Percentiles rank a stretch among this genome's conserved stretches.
Conservation (phyloP, 495 filamentous ascomycete species). For the Cercophora sp. region DNA sequence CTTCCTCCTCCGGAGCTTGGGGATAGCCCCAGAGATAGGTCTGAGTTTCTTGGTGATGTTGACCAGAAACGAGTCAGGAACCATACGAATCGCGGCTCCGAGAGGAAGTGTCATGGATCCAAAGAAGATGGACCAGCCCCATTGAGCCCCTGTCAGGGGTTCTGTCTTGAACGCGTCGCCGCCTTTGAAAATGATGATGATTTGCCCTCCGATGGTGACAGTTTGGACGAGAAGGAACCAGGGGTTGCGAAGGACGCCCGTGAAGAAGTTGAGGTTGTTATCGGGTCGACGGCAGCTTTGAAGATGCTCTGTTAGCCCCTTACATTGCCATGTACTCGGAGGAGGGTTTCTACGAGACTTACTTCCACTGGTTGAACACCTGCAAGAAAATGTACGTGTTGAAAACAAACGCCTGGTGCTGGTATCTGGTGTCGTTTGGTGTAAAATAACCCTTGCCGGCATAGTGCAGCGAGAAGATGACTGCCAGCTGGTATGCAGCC, state of each 20-base stretch:
- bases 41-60: background rate
- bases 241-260: slow-evolving; percentile 68
- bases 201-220: slow-evolving; percentile 77
- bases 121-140: slow-evolving; percentile 40
- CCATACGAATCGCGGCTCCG: slow-evolving; percentile 1
- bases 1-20: background rate
- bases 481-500: slow-evolving; percentile 68
- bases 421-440: slow-evolving; percentile 8
- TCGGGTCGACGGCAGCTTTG: slow-evolving; percentile 60
- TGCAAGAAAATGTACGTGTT: slow-evolving; percentile 93
- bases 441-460: slow-evolving; percentile 54
- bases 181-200: slow-evolving; percentile 73
- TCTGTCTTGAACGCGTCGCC: slow-evolving; percentile 64
- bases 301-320: slow-evolving; percentile 24
- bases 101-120: background rate
- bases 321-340: background rate
- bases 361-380: slow-evolving; percentile 56
- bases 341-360: background rate
- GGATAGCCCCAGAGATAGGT: background rate
- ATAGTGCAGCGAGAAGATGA: slow-evolving; percentile 73
- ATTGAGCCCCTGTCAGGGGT: slow-evolving; percentile 52
- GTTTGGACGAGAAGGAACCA: slow-evolving; percentile 77
- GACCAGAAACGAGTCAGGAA: background rate
- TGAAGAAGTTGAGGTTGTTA: slow-evolving; percentile 83
- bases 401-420: slow-evolving; percentile 67